These are phyloP conservation scores for Fusarium tjaetaba DNA, from an alignment of 2,329 filamentous ascomycete species.

Conservation along the genomic window DNA sequence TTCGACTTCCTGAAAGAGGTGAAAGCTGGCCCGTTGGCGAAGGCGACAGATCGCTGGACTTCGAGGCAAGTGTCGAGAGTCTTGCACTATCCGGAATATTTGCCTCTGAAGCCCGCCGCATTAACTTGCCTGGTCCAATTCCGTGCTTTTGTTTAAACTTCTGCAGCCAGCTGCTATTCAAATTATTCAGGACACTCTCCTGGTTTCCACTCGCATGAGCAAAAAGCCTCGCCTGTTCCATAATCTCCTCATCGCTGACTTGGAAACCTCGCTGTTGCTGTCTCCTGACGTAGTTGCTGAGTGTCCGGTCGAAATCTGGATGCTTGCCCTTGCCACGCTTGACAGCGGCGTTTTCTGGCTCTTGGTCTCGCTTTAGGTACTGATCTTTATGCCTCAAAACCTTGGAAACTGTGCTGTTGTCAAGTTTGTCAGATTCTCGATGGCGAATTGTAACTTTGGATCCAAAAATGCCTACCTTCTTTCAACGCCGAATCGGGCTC, in stretches of 20 bases:
- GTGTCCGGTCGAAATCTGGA: constrained; percentile 90
- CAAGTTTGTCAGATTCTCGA: constrained; percentile 43
- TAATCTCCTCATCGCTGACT: constrained; percentile 82
- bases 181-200: constrained; percentile 75
- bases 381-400: constrained; percentile 94
- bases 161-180: constrained; percentile 85
- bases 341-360: constrained; percentile 71
- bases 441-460: constrained; percentile 1
- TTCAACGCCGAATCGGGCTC: constrained; percentile 94
- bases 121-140: constrained; percentile 59
- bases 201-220: constrained; percentile 74
- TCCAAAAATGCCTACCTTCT: constrained; percentile 75
- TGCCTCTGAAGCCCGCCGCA: constrained; percentile 69
- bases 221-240: constrained; percentile 85
- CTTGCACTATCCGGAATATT: constrained; percentile 77
- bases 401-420: constrained; percentile 92
- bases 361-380: constrained; percentile 85
- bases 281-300: constrained; percentile 88
- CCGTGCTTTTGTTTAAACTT: constrained; percentile 94
- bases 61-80: constrained; percentile 57
- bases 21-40: constrained; percentile 73
- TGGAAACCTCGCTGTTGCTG: constrained; percentile 78
- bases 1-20: constrained; percentile 75
- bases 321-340: constrained; percentile 86
- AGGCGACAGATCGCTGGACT: constrained; percentile 66